These are phyloP conservation scores for Hymenoscyphus linearis DNA, from an alignment of 2,329 filamentous ascomycete genomes.

Conservation along the genomic window DNA sequence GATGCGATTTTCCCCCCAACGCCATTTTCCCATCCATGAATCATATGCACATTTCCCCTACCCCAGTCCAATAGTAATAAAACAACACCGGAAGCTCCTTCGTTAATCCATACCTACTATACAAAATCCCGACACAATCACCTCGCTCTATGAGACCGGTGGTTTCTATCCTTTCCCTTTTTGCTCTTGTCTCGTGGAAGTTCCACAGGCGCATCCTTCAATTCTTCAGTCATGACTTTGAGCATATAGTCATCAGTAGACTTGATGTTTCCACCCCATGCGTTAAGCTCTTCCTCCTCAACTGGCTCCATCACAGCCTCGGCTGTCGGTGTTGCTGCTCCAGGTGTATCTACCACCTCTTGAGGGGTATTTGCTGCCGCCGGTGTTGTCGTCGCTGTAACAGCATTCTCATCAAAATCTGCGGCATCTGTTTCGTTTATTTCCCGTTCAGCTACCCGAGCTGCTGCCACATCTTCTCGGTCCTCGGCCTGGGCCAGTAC, in stretches of 20 bases:
- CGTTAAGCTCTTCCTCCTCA: slow-evolving; percentile 49
- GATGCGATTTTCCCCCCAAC: slow-evolving; percentile 12
- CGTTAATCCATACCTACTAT: slow-evolving; percentile 19
- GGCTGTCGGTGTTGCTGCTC: slow-evolving; percentile 28
- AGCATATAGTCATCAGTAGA: slow-evolving; percentile 75
- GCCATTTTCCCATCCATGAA: slow-evolving; percentile 14
- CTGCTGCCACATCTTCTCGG: slow-evolving; percentile 82
- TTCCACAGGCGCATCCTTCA: slow-evolving; percentile 55
- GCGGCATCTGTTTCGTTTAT: slow-evolving; percentile 76
- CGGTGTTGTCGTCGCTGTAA: slow-evolving; percentile 28
- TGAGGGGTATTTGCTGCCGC: slow-evolving; percentile 27
- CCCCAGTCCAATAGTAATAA: slow-evolving; percentile 12
- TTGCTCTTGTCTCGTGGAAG: slow-evolving; percentile 59
- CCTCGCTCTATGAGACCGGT: slow-evolving; percentile 28
- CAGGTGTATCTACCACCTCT: slow-evolving; percentile 38
- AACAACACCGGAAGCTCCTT: slow-evolving; percentile 12
- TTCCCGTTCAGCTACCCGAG: slow-evolving; percentile 82
- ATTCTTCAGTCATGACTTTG: slow-evolving; percentile 56
- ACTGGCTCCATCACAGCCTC: slow-evolving; percentile 25
- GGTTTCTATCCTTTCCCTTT: slow-evolving; percentile 33
- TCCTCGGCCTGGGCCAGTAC: slow-evolving; percentile 90
- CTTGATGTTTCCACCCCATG: slow-evolving; percentile 51
- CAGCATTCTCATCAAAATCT: slow-evolving; percentile 69
- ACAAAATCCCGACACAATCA: slow-evolving; percentile 18
- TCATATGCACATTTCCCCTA: slow-evolving; percentile 20